phyloP scores from a whole-genome alignment of 805 yeast species.

The Saccharomyces mikatae region DNA sequence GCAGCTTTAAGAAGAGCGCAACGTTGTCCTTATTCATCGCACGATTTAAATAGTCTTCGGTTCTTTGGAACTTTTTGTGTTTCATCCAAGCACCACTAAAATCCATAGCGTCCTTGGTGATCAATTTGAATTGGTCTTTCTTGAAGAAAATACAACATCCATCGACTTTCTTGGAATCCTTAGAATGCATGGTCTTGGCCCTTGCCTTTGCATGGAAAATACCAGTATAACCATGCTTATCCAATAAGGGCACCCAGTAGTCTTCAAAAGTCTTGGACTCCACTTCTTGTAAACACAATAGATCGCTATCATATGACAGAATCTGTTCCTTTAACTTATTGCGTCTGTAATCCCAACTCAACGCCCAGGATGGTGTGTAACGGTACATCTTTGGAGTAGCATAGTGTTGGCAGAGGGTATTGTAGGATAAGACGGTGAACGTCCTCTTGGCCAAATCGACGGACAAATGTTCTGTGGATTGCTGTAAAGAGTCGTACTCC shows the following conservation, averaged over 20 bases:
- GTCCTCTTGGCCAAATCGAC: constrained; percentile 27
- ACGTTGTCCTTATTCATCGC: constrained; percentile 93
- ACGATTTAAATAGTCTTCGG: constrained; percentile 90
- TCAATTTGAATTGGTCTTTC: constrained; percentile 55
- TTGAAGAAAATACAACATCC: constrained; percentile 96
- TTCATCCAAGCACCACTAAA: constrained; percentile 75
- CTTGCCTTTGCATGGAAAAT: constrained; percentile 81
- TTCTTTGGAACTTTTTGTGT: constrained; percentile 79
- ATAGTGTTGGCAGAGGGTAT: constrained; percentile 90
- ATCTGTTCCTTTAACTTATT: constrained; percentile 70
- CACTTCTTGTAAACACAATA: constrained; percentile 91
- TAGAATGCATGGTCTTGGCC: constrained; percentile 78
- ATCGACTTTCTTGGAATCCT: constrained; percentile 83
- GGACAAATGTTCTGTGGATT: constrained; percentile 20
- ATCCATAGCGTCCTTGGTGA: constrained; percentile 69
- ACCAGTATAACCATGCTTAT: constrained; percentile 69
- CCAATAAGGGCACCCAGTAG: constrained; percentile 72
- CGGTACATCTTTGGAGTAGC: constrained; percentile 89
- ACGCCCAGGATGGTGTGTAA: constrained; percentile 96
- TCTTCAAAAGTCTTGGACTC: constrained; percentile 82
- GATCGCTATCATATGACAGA: constrained; percentile 55
- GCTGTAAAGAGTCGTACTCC: constrained; percentile 25
- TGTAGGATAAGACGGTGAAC: constrained; percentile 79
- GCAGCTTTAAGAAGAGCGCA: constrained; percentile 69
- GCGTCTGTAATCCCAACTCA: constrained; percentile 85